phyloP scores from a whole-genome alignment of 495 filamentous ascomycete genomes.

The Amniculicola lignicola region DNA sequence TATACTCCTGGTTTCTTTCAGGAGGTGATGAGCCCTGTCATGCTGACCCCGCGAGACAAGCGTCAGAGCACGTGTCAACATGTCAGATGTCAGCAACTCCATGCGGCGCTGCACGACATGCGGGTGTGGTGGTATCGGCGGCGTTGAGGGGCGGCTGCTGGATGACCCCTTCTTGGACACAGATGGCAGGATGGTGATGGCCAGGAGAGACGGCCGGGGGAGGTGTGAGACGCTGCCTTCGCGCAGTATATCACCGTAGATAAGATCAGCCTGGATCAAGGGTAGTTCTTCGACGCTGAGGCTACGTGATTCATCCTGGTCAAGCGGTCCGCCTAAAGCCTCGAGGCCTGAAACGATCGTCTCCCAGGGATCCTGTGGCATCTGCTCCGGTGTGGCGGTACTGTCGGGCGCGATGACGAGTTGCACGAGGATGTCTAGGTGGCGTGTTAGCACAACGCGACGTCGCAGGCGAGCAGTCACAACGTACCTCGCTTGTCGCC shows the following conservation, averaged over 20 bases:
- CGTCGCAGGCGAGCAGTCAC: conserved; percentile 1
- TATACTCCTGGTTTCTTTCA: conserved; percentile 91
- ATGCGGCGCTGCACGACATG: conserved; percentile 95
- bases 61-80: conserved; percentile 89
- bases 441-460: conserved; percentile 22
- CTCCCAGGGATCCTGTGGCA: conserved; percentile 95
- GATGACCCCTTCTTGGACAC: conserved; percentile 54
- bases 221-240: conserved; percentile 86
- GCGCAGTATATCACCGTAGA: conserved; percentile 89
- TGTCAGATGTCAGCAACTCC: conserved; percentile 97
- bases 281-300: conserved; percentile 92
- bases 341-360: conserved; percentile 93
- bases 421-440: conserved; percentile 83
- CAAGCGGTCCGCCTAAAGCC: conserved; percentile 85
- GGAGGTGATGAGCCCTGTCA: conserved; percentile 85
- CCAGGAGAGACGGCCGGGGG: conserved; percentile 85
- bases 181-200: conserved; percentile 96
- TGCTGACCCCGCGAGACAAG: conserved; percentile 88
- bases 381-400: conserved; percentile 76
- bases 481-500: conserved; percentile 80
- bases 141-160: conserved; percentile 63
- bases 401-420: conserved; percentile 89
- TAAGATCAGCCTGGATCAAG: conserved; percentile 90
- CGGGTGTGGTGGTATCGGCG: conserved; percentile 92
- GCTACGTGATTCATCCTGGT: conserved; percentile 80